A percentile compares a stretch with the other conserved stretches of the same genome.
Evolutionary conservation across 192 early-diverging fungal species (phyloP).

Genomic region (Rhizophagus prolifer): DNA sequence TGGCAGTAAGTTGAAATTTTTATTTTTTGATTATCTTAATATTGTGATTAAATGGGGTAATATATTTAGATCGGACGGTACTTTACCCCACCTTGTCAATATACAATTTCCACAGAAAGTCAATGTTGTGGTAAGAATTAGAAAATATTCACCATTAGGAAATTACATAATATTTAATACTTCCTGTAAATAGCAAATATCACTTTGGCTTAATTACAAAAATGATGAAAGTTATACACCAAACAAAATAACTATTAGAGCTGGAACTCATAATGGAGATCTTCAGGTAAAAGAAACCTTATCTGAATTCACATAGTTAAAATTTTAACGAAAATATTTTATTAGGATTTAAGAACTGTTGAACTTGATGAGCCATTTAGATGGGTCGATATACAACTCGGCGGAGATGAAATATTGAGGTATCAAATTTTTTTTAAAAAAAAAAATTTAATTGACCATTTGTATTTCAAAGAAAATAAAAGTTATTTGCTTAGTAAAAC

Average conservation of each 20-base stretch:
- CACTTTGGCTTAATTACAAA: constrained; percentile 66
- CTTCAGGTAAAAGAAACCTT: constrained; percentile 49
- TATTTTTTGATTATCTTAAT: background rate
- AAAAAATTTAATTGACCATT: background rate
- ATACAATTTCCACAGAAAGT: constrained; percentile 68
- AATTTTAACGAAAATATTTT: background rate
- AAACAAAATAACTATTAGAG: constrained; percentile 57
- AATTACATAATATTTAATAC: background rate
- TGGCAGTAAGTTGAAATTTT: constrained; percentile 67
- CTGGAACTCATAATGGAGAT: constrained; percentile 66
- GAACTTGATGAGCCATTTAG: constrained; percentile 62
- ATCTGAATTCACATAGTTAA: background rate
- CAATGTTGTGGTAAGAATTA: constrained; percentile 47
- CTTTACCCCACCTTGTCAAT: constrained; percentile 73
- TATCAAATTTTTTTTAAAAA: background rate
- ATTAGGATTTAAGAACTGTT: constrained; percentile 49
- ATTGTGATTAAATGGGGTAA: no score
- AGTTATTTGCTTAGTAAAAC: background rate
- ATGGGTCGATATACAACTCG: constrained; percentile 68
- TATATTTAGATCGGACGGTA: constrained; percentile 62
- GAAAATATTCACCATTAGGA: constrained; percentile 18
- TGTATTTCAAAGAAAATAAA: background rate
- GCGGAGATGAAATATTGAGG: constrained; percentile 38
- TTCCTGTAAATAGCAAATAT: constrained; percentile 46
- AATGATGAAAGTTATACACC: constrained; percentile 88